Base-by-base conservation (phyloP, 2,329 filamentous ascomycete genomes). In the Zymoseptoria pseudotritici region DNA sequence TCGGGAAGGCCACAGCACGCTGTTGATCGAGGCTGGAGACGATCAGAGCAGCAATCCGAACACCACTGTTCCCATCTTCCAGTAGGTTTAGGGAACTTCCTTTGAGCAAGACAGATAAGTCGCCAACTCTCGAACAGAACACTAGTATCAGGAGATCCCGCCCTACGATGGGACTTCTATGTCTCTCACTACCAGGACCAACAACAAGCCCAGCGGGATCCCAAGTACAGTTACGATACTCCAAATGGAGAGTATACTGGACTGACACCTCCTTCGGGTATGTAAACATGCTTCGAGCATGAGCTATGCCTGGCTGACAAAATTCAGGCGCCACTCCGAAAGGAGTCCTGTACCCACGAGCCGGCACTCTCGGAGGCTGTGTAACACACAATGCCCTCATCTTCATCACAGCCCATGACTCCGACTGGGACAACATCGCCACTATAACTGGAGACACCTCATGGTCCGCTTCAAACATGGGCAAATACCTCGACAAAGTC, bases 301-400 rank as follows among this genome's bases (percentile, higher is more conserved):
- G 26, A 29, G 7, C 8, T 29, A 2, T 29, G 26, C 26, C 26
- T 29, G 9, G 6, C 26, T 29, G 26, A 29, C 26, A 29, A 4
- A 29, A 29, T 29, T 9, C 8, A 29, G 26, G 26, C 26, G 80
- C 83, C 0, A 76, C 69, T 9, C 72, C 78, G 61, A 76, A 80
- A 63, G 84, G 84, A 4, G 82, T 80, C 20, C 74, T 83, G 8
- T 87, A 86, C 65, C 84, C 83, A 4, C 79, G 84, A 13, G 77
- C 82, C 2, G 81, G 79, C 19, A 80, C 78, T 2, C 73, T 86
- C 0, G 83, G 61, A 19, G 83, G 83, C 3, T 85, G 83, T 71
- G 80, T 82, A 1, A 79, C 81, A 8, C 85, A 88, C 73, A 85
- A 86, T 54, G 84, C 83, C 7, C 72, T 86, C 52, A 81, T 88